Base-by-base conservation (phyloP, 1,284 basidiomycete species). In the Malassezia dermatis region DNA sequence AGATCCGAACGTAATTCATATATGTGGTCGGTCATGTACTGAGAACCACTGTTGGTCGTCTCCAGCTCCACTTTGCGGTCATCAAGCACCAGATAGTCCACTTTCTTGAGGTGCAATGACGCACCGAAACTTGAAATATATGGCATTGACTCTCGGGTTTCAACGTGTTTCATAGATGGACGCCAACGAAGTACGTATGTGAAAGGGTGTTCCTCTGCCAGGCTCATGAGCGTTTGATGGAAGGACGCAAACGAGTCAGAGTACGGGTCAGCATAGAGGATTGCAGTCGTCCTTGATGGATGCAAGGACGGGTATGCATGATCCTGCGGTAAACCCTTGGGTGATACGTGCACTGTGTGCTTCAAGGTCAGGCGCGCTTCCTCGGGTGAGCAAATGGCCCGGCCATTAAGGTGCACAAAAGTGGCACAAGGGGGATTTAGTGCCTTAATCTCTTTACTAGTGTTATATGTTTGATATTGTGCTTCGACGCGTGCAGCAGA, bases 101-200 rank as follows among this genome's bases (percentile, higher is more conserved):
- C 95, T 77, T 93, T 95, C 79, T 98, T 98, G 64, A 98, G 77
- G 65, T 94, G 89, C 52, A 98, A 79, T 26, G 86, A 81, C 7
- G 91, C 89, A 3, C 91, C 91, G 66, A 89, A 98, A 6, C 93
- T 91, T 7, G 86, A 83, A 4, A 96, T 77, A 59, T 81, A 80
- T 11, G 73, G 27, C 19, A 32, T n/a, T 26, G 40, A 23, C 7
- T 17, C 23, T 15, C 15, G 48, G 26, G 23, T 1, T 15, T n/a
- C 10, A 10, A 47, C 46, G 1, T 28, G 24, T n/a, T 6, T 57
- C 46, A 32, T 7, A 8, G 65, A 47, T 10, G 73, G 64, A 19
- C 66, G 62, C 75, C 76, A 77, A 2, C 76, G 64, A 26, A 75
- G 54, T 11, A 66, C 59, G 51, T 75, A 74, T 0, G 55, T 49